Conservation (phyloP, 108 stramenopile species). For the Mayamaea pseudoterrestris region DNA sequence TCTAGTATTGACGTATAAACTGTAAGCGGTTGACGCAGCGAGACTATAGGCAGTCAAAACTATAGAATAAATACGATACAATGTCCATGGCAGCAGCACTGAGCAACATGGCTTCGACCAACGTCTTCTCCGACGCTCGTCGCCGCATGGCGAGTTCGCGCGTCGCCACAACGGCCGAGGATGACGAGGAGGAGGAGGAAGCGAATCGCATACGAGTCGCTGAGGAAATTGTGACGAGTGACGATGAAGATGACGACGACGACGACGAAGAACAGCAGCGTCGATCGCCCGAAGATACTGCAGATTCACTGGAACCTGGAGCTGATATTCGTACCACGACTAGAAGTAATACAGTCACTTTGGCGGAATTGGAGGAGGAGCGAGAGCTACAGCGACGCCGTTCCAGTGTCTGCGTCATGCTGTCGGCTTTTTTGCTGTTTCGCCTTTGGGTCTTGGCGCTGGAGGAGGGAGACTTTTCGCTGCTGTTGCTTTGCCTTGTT, state of each 20-base stretch:
- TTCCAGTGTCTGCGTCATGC: conserved; percentile 43
- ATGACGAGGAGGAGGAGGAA: no score
- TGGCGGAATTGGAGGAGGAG: conserved; percentile 48
- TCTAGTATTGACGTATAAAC: no score
- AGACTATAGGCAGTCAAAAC: no score
- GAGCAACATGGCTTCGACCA: no score
- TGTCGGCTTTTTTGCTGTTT: conserved; percentile 55
- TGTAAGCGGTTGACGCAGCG: no score
- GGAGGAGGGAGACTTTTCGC: conserved; percentile 33
- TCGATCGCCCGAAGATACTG: neutral
- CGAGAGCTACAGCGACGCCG: conserved; percentile 57
- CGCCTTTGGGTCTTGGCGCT: conserved; percentile 77
- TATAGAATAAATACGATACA: no score
- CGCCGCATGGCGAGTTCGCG: neutral
- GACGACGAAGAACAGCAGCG: neutral
- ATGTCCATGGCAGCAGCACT: no score
- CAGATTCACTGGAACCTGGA: neutral
- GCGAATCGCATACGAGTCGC: neutral
- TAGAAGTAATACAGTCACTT: conserved; percentile 10
- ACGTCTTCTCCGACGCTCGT: neutral
- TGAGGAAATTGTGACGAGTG: neutral
- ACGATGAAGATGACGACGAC: neutral
- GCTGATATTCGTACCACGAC: neutral
- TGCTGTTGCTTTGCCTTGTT: conserved; percentile 51
- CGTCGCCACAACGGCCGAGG: neutral